Percentiles rank a stretch among this genome's conserved stretches.
phyloP scores from a whole-genome alignment of 305 asterid genomes.

The Fraxinus nigra region DNA sequence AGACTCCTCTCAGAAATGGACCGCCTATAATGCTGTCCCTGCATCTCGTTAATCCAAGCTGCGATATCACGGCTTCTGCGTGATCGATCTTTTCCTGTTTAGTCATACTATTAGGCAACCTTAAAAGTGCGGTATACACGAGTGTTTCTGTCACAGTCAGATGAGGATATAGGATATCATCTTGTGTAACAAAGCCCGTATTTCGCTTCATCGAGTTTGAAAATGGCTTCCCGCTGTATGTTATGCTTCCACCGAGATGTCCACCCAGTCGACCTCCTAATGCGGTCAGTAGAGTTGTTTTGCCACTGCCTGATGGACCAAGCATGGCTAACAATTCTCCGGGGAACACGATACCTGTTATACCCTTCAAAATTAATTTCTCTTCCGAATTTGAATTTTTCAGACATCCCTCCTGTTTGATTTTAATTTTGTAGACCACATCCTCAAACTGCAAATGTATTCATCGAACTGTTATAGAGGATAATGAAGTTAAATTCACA shows the following conservation, averaged over 20 bases:
- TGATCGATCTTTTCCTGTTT: conserved; percentile 33
- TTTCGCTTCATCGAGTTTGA: conserved; percentile 45
- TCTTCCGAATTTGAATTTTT: conserved; percentile 26
- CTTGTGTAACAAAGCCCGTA: conserved; percentile 70
- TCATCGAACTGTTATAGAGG: not conserved
- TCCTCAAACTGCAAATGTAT: conserved; percentile 50
- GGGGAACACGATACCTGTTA: conserved; percentile 43
- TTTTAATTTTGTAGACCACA: conserved; percentile 40
- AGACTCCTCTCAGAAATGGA: conserved; percentile 38
- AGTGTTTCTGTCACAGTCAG: conserved; percentile 70
- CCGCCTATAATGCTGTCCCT: conserved; percentile 49
- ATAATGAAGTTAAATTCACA: not conserved
- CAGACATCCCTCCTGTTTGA: conserved; percentile 20
- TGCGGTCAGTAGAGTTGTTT: conserved; percentile 62
- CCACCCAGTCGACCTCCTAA: conserved; percentile 57
- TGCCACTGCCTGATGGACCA: conserved; percentile 67
- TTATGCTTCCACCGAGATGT: conserved; percentile 37
- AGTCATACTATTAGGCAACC: conserved; percentile 42
- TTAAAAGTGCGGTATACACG: conserved; percentile 55
- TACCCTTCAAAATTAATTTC: conserved; percentile 44
- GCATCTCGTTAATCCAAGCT: conserved; percentile 44
- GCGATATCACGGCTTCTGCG: conserved; percentile 42
- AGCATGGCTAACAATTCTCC: conserved; percentile 63
- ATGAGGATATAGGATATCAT: conserved; percentile 63
- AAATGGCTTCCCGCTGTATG: conserved; percentile 55